A percentile compares a stretch with the other conserved stretches of the same genome.
Evolutionary conservation across 176 grass and related monocot genomes (phyloP).

Genomic region (Triticum monococcum): DNA sequence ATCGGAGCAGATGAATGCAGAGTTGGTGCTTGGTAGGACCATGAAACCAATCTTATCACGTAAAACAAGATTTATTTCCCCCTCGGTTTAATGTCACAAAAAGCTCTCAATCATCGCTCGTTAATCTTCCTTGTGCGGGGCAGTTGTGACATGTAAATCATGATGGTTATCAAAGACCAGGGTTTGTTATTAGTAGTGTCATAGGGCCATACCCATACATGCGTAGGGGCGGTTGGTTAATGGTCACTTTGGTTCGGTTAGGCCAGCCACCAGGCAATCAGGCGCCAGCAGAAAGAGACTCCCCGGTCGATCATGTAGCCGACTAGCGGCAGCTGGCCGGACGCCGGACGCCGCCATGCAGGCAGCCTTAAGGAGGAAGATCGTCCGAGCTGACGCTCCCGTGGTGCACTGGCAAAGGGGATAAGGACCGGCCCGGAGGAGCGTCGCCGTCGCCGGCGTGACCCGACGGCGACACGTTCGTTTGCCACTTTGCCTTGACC

Average conservation of each 20-base stretch:
- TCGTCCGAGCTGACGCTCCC: neutral
- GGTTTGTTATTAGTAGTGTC: constrained; percentile 13
- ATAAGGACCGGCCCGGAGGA: neutral
- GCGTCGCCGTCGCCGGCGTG: neutral
- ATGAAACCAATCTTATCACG: too few species aligned
- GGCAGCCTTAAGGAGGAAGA: neutral
- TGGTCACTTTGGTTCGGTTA: constrained; percentile 26
- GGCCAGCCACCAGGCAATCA: constrained; percentile 2
- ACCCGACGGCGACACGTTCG: neutral
- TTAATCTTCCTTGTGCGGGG: too few species aligned
- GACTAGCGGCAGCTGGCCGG: constrained; percentile 14
- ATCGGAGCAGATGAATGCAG: too few species aligned
- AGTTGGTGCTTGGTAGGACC: too few species aligned
- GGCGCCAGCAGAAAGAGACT: neutral
- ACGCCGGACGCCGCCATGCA: constrained; percentile 5
- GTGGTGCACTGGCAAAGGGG: neutral
- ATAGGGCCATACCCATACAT: neutral
- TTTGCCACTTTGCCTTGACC: neutral
- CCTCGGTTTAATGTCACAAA: too few species aligned
- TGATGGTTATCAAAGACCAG: constrained; percentile 17
- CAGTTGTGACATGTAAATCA: neutral
- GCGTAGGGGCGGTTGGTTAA: constrained; percentile 25
- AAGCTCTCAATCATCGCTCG: too few species aligned
- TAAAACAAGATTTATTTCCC: too few species aligned
- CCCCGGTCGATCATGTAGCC: neutral